Evolutionary conservation across 2,329 filamentous ascomycete genomes (phyloP).

Genomic region (Bimuria novae-zelandiae): DNA sequence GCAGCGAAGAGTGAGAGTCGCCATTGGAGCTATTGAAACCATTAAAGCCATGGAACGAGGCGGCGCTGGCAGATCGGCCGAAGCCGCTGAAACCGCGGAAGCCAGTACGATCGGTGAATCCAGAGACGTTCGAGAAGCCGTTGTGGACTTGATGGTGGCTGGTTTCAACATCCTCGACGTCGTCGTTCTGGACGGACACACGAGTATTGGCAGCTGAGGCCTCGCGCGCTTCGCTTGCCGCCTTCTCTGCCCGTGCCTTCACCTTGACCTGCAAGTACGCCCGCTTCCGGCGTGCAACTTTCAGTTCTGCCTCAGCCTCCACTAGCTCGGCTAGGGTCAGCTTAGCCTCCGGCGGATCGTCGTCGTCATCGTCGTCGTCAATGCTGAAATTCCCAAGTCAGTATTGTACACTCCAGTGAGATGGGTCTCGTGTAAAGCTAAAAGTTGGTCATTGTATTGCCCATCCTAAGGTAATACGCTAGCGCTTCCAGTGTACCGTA

Average conservation of each 20-base stretch:
- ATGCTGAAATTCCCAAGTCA: background rate
- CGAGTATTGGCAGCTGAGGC: background rate
- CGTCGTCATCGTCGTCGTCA: constrained; percentile 17
- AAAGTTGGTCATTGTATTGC: too few relatives aligned
- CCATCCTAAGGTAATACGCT: too few relatives aligned
- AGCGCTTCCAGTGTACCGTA: too few relatives aligned
- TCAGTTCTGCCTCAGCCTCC: constrained; percentile 40
- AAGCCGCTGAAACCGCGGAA: background rate
- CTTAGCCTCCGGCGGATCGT: constrained; percentile 21
- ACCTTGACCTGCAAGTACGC: constrained; percentile 28
- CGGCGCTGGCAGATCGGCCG: background rate
- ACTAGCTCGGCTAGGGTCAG: constrained; percentile 36
- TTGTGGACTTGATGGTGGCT: background rate
- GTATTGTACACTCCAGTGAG: background rate
- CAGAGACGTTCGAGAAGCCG: background rate
- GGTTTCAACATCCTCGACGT: background rate
- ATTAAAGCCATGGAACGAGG: background rate
- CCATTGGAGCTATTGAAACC: background rate
- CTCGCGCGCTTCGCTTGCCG: constrained; percentile 5
- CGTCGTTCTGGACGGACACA: background rate
- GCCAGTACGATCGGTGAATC: background rate
- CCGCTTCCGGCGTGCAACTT: constrained; percentile 27
- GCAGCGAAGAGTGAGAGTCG: background rate
- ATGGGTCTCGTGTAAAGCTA: too few relatives aligned
- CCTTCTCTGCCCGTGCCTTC: constrained; percentile 10